Evolutionary conservation across 2,329 filamentous ascomycete species (phyloP), one percentile per base, ranked within the genome.

Genomic region (Pestalotiopsis sp.): DNA sequence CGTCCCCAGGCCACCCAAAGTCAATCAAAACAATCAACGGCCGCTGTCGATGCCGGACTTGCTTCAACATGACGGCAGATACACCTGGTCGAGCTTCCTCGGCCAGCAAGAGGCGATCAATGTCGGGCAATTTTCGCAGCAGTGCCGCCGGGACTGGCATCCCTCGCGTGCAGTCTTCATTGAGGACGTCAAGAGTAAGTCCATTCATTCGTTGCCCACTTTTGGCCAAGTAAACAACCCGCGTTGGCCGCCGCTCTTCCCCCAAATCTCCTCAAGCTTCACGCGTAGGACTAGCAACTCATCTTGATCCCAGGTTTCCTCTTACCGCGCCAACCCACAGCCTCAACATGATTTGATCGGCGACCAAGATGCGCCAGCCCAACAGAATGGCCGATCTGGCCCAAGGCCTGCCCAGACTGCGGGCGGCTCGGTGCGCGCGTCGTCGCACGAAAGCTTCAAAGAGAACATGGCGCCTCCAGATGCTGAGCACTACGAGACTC

Each of bases 271-370:
- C 39, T 52, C 45, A 20, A 52, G 41, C 6, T 23, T 52, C 6
- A 1, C 7, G 31, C 31, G 31, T 36, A 36, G 41, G 14, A 68
- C 66, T 58, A 57, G 25, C 13, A 58, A 64, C 56, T 66, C 62
- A 65, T 5, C 63, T 11, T 41, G 41, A 11, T 61, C 36, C 59
- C 64, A 84, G 83, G 76, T 85, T 69, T 80, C 84, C 6, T 81
- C 83, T 1, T 84, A 86, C 66, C 84, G 86, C 66, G 80, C 85
- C 14, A 84, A 83, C 2, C 83, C 81, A 1, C 88, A 88, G 70
- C 87, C 88, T 0, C 83, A 85, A 5, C 90, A 88, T 73, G 88
- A 91, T 72, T 83, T 91, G 49, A 77, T 92, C 11, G 85, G 86
- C 1, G 88, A 87, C 36, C 84, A 82, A 67, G 84, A 88, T 31